Conservation (phyloP, 495 filamentous ascomycete genomes). For the Aspergillus conjunctus region DNA sequence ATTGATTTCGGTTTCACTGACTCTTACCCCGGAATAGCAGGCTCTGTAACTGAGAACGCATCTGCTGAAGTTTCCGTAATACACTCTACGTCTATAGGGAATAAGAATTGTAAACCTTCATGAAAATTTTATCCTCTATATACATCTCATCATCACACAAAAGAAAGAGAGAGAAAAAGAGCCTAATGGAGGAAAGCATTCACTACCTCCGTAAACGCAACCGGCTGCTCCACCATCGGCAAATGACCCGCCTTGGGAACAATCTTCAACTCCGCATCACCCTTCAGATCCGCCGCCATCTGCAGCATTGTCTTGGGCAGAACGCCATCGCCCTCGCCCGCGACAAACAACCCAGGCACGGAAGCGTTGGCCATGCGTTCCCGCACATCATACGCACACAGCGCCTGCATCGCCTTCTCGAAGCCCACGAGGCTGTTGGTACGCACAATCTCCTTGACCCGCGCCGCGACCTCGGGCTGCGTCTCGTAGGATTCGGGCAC, state of each 20-base stretch:
- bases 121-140: conserved; percentile 1
- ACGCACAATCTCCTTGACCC: conserved; percentile 61
- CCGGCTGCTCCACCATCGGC: conserved; percentile 79
- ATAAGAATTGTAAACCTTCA: too few relatives aligned
- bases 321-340: conserved; percentile 72
- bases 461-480: conserved; percentile 51
- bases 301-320: conserved; percentile 76
- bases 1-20: too few relatives aligned
- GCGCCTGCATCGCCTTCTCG: conserved; percentile 65
- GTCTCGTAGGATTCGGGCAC: conserved; percentile 60
- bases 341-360: conserved; percentile 67
- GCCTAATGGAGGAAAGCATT: conserved; percentile 49
- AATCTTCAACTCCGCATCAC: conserved; percentile 57
- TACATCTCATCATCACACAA: conserved; percentile 7
- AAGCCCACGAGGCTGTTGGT: conserved; percentile 71
- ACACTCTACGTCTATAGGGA: too few relatives aligned
- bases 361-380: conserved; percentile 58
- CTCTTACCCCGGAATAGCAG: too few relatives aligned
- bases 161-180: not conserved
- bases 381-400: conserved; percentile 75
- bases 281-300: conserved; percentile 60
- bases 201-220: conserved; percentile 63
- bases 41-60: too few relatives aligned
- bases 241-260: conserved; percentile 73
- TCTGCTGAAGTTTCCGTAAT: too few relatives aligned